Base-by-base conservation (phyloP, 345 rosid genomes). In the Microthlaspi erraticum region DNA sequence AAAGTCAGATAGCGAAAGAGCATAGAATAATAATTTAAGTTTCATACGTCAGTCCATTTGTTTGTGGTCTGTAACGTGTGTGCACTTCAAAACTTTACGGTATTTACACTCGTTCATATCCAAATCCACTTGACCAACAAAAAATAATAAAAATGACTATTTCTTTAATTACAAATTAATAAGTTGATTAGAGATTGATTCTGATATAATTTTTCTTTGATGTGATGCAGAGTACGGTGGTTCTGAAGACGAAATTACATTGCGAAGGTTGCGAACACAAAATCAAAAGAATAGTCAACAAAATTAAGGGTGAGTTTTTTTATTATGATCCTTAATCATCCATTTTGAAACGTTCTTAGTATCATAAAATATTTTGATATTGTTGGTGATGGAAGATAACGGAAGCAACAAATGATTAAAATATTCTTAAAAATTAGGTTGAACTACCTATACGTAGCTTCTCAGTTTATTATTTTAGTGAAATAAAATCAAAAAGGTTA, bases 201-300 rank as follows among this genome's bases (percentile, higher is more conserved):
- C 45, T 73, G 4, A 64, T 65, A 26, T 64, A 38, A 12, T 10
- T 58, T 44, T 44, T 11, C 16, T 68, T 34, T 68, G 9, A 53
- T 39, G 52, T 68, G 70, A 38, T 77, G 10, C 87, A 87, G 96
- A 81, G 79, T 42, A 80, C 88, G 10, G 86, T 83, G 67, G 84
- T 84, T 60, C 37, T 89, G 62, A 87, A 85, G 80, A 81, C 84
- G 19, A 71, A 77, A 59, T 61, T 84, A n/a, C 96, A 89, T 70
- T 89, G 96, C 29, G 89, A 87, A 8, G 87, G 88, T n/a, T 89
- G 96, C 72, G 80, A 84, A n/a, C 66, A 57, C 32, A 89, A 89
- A 64, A 84, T 87, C 43, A 18, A 41, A 42, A 87, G 64, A 72
- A 85, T 81, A 34, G 81, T 89, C 56, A 7, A 2, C 51, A 89